These are phyloP conservation scores for Cutaneotrichosporon sp. DNA, from an alignment of 1,284 basidiomycete species.

Conservation along the genomic window DNA sequence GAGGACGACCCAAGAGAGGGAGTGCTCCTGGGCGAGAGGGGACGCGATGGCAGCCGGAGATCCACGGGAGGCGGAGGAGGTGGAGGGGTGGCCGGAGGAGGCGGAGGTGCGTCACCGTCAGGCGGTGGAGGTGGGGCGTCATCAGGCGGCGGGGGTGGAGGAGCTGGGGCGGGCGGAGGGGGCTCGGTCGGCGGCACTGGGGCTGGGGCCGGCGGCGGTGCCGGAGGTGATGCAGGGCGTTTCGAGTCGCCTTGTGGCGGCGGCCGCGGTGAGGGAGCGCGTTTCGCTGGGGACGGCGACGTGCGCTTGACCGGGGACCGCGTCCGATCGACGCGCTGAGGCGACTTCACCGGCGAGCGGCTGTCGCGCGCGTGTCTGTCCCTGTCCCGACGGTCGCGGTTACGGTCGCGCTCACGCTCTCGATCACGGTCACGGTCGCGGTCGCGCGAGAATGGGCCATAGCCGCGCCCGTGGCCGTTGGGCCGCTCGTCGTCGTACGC, in stretches of 20 bases:
- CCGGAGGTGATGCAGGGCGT: slow-evolving; percentile 4
- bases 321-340: slow-evolving; percentile 4
- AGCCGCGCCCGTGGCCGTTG: slow-evolving; percentile 1
- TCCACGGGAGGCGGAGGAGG: slow-evolving; percentile 32
- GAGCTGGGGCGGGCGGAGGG: background rate
- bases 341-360: slow-evolving; percentile 6
- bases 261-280: slow-evolving; percentile 9
- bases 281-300: slow-evolving; percentile 3
- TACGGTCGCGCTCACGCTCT: slow-evolving; percentile 7
- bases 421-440: background rate
- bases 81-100: slow-evolving; percentile 20
- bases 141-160: slow-evolving; percentile 8
- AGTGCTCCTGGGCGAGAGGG: slow-evolving; percentile 12
- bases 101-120: slow-evolving; percentile 23
- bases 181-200: slow-evolving; percentile 5
- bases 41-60: slow-evolving; percentile 18
- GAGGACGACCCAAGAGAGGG: background rate
- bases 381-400: slow-evolving; percentile 1
- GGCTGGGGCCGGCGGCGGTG: slow-evolving; percentile 1
- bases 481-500: slow-evolving; percentile 10
- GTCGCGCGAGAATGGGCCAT: background rate
- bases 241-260: background rate
- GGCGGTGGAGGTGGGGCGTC: slow-evolving; percentile 10
- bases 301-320: background rate
- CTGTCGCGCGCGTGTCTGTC: slow-evolving; percentile 4